Evolutionary conservation across 176 grass and related monocot species (phyloP).

Genomic region (Musa beccarii): DNA sequence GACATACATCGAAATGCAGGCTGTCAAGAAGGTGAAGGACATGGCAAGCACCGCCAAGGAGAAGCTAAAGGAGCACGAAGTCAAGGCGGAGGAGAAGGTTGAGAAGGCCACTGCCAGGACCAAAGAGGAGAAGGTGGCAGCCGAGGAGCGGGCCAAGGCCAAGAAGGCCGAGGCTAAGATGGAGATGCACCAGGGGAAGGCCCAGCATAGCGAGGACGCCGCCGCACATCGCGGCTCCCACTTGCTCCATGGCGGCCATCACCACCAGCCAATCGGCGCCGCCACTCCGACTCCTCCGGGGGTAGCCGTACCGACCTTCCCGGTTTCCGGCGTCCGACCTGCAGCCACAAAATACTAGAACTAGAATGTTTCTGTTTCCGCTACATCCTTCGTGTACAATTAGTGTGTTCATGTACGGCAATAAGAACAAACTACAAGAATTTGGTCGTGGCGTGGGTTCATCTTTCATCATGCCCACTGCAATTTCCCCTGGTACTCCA

Average conservation of each 20-base stretch:
- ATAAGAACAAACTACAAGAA: background rate
- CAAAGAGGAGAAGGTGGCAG: slow-evolving; percentile 31
- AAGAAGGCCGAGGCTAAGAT: slow-evolving; percentile 49
- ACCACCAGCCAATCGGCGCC: background rate
- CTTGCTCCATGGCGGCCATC: background rate
- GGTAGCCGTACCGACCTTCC: background rate
- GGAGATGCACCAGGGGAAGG: slow-evolving; percentile 46
- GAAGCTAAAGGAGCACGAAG: slow-evolving; percentile 35
- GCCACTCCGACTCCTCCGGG: background rate
- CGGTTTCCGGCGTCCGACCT: background rate
- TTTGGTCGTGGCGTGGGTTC: background rate
- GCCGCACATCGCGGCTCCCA: background rate
- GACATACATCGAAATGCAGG: slow-evolving; percentile 26
- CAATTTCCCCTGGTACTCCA: slow-evolving; percentile 51
- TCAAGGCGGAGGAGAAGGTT: slow-evolving; percentile 36
- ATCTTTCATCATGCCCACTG: slow-evolving; percentile 61
- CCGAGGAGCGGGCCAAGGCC: slow-evolving; percentile 48
- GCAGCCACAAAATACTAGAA: background rate
- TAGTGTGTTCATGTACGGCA: background rate
- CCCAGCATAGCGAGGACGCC: slow-evolving; percentile 27
- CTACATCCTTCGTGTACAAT: background rate
- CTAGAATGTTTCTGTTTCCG: too few species aligned
- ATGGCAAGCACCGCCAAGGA: slow-evolving; percentile 33
- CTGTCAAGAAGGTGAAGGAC: slow-evolving; percentile 43
- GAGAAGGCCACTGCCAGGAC: slow-evolving; percentile 35